A percentile compares a stretch with the other conserved stretches of the same genome.
phyloP scores from a whole-genome alignment of 495 filamentous ascomycete species.

The Aspergillus coremiiformis region DNA sequence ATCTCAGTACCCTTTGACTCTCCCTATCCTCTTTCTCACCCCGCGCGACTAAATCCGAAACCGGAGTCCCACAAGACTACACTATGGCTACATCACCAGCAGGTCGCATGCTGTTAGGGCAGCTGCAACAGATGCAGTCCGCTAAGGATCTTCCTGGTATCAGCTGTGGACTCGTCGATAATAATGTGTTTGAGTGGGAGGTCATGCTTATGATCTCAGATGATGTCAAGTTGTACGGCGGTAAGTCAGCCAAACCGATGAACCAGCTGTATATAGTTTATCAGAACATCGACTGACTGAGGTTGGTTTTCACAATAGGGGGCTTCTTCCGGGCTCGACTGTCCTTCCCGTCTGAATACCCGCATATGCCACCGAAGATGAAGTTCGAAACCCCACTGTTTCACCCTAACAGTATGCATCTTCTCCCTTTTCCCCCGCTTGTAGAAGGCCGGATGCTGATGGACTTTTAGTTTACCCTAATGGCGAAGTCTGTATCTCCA shows the following conservation, averaged over 20 bases:
- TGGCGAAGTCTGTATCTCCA: conserved; percentile 93
- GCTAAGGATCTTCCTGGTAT: conserved; percentile 90
- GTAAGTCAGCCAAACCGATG: conserved; percentile 45
- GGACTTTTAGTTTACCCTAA: conserved; percentile 59
- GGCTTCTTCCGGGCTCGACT: conserved; percentile 83
- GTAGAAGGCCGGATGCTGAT: background rate
- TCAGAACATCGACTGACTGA: too few species aligned
- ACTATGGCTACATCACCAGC: conserved; percentile 50
- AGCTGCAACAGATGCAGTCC: conserved; percentile 89
- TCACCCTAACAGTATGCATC: conserved; percentile 73
- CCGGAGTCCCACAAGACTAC: background rate
- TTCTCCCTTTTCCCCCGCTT: background rate
- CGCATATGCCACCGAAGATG: conserved; percentile 82
- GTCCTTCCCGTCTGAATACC: conserved; percentile 75
- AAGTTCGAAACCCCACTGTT: conserved; percentile 85
- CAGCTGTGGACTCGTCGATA: conserved; percentile 78
- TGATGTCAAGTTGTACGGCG: conserved; percentile 93
- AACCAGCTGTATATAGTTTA: too few species aligned
- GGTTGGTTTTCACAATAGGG: conserved; percentile 46
- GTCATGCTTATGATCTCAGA: conserved; percentile 98
- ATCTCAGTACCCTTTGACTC: background rate
- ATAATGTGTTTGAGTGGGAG: conserved; percentile 98
- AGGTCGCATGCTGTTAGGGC: conserved; percentile 70
- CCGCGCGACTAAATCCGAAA: background rate
- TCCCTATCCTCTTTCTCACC: background rate